Conservation (phyloP, 1,139 yeast species). For the Taphrina wiesneri region DNA sequence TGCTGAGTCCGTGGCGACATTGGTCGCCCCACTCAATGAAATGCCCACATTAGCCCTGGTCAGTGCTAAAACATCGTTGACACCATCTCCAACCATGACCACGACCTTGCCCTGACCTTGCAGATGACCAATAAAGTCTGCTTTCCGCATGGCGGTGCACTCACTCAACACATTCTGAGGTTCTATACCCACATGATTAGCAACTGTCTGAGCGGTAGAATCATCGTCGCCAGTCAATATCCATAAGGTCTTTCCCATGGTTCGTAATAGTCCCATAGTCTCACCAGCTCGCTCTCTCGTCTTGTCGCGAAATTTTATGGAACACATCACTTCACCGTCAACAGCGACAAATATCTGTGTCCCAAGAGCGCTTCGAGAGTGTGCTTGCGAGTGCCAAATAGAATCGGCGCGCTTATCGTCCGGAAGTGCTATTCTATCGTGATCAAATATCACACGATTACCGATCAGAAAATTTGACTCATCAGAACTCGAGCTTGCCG, state of each 20-base stretch:
- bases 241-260: conserved; percentile 60
- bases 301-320: conserved; percentile 65
- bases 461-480: background rate
- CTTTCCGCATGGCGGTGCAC: conserved; percentile 72
- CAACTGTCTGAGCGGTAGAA: conserved; percentile 68
- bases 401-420: background rate
- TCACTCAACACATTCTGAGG: conserved; percentile 63
- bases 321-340: conserved; percentile 46
- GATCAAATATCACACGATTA: background rate
- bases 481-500: background rate
- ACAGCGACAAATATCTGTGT: conserved; percentile 34
- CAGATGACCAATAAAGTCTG: conserved; percentile 58
- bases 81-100: conserved; percentile 95
- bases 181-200: conserved; percentile 60
- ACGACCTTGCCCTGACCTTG: conserved; percentile 45
- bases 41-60: conserved; percentile 87
- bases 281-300: conserved; percentile 61
- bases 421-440: background rate
- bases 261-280: conserved; percentile 55
- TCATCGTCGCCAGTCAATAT: conserved; percentile 72
- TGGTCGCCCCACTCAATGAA: conserved; percentile 79
- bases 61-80: conserved; percentile 93
- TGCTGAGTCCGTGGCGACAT: conserved; percentile 93
- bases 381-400: background rate
- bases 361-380: background rate